Evolutionary conservation across 768 basidiomycete genomes (phyloP).

Genomic region (Lanmaoa rubissima): DNA sequence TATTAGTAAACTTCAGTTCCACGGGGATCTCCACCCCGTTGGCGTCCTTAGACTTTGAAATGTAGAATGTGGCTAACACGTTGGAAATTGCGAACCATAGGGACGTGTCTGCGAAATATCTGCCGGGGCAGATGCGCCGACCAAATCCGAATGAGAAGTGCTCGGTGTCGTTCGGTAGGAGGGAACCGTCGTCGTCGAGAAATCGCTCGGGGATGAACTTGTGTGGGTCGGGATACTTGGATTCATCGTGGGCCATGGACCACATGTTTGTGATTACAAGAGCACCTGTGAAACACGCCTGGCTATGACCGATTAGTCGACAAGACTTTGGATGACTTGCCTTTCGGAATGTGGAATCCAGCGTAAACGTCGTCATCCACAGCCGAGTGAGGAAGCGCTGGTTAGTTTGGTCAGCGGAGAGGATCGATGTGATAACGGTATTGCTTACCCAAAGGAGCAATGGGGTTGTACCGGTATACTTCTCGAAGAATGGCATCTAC

Average conservation of each 20-base stretch:
- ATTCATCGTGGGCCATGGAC: constrained; percentile 7
- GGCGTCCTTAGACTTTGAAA: too few species aligned
- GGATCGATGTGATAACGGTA: not conserved
- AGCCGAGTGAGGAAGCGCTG: constrained; percentile 3
- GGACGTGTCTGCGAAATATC: too few species aligned
- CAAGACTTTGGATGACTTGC: not conserved
- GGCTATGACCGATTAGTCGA: not conserved
- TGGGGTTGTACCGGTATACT: constrained; percentile 1
- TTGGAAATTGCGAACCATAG: too few species aligned
- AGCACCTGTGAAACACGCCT: not conserved
- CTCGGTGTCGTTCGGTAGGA: too few species aligned
- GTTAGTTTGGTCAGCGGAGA: not conserved
- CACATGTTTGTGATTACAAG: constrained; percentile 3
- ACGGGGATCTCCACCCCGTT: too few species aligned
- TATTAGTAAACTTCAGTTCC: too few species aligned
- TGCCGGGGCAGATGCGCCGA: too few species aligned
- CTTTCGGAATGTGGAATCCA: constrained; percentile 12
- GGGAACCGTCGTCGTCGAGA: not conserved
- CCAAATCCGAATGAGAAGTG: too few species aligned
- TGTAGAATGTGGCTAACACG: too few species aligned
- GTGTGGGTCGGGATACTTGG: constrained; percentile 1
- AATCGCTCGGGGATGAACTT: constrained; percentile 8
- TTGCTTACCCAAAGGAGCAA: constrained; percentile 7
- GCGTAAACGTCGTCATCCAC: constrained; percentile 7
- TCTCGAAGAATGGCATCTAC: constrained; percentile 10